Conservation (phyloP, 495 filamentous ascomycete species). For the Penicillium nucicola region DNA sequence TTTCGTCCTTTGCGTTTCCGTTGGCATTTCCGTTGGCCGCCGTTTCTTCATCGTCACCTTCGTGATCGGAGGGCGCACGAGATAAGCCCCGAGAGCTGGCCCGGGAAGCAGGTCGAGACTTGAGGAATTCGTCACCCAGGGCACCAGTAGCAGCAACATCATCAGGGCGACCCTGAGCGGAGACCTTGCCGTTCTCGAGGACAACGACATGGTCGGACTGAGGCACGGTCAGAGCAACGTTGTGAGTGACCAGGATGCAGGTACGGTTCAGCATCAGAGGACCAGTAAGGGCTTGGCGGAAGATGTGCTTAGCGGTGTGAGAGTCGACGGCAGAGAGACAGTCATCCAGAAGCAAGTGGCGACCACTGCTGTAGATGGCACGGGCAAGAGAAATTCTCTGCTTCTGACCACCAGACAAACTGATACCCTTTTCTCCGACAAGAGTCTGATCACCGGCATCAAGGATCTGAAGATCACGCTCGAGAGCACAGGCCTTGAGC, state of each 20-base stretch:
- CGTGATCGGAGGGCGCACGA: slow-evolving; percentile 61
- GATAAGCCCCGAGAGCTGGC: slow-evolving; percentile 66
- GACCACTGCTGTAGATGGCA: slow-evolving; percentile 88
- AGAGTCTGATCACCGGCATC: slow-evolving; percentile 91
- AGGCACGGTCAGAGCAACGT: slow-evolving; percentile 79
- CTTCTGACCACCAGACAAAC: slow-evolving; percentile 95
- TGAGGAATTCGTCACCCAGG: slow-evolving; percentile 78
- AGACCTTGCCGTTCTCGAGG: slow-evolving; percentile 81
- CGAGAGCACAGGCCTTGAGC: slow-evolving; percentile 86
- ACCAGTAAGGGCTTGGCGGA: slow-evolving; percentile 85
- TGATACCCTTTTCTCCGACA: slow-evolving; percentile 96
- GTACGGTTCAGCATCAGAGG: slow-evolving; percentile 85
- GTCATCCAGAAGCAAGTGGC: slow-evolving; percentile 89
- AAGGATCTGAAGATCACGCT: slow-evolving; percentile 88
- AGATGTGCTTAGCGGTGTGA: slow-evolving; percentile 98
- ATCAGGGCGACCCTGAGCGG: slow-evolving; percentile 69
- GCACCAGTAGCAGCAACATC: slow-evolving; percentile 80
- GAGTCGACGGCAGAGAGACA: slow-evolving; percentile 98
- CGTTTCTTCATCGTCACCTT: slow-evolving; percentile 33
- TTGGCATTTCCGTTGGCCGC: slow-evolving; percentile 34
- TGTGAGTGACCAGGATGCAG: slow-evolving; percentile 97
- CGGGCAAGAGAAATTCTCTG: slow-evolving; percentile 94
- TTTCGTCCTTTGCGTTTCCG: slow-evolving; percentile 35
- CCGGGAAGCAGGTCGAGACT: slow-evolving; percentile 66
- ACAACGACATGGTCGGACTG: slow-evolving; percentile 75